Evolutionary conservation across 1,284 basidiomycete genomes (phyloP).

Genomic region (Trichosporon inkin): DNA sequence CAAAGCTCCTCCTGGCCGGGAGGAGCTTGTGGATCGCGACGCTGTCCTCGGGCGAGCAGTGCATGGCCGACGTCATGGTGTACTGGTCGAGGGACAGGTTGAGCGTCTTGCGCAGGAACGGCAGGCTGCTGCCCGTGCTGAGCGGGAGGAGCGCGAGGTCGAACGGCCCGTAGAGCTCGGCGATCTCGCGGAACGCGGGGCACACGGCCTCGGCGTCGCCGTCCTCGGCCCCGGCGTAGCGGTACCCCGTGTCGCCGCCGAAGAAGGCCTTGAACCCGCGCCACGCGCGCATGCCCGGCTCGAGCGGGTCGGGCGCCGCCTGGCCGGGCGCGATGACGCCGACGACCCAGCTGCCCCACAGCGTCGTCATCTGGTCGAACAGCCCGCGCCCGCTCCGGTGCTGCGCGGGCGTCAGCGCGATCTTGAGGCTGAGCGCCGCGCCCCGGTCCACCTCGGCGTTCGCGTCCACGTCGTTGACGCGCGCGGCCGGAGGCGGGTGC

Average conservation of each 20-base stretch:
- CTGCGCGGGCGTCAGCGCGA: constrained; percentile 49
- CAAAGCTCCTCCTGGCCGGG: constrained; percentile 35
- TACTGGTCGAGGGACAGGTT: constrained; percentile 49
- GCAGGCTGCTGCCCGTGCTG: constrained; percentile 47
- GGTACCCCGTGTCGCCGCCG: constrained; percentile 50
- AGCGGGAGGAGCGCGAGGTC: constrained; percentile 44
- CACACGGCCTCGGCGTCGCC: constrained; percentile 40
- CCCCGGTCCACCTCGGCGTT: constrained; percentile 11
- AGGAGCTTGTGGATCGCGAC: constrained; percentile 43
- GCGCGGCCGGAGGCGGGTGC: not conserved
- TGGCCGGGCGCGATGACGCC: constrained; percentile 33
- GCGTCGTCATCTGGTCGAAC: constrained; percentile 48
- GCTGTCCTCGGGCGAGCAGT: constrained; percentile 47
- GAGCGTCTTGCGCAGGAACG: constrained; percentile 46
- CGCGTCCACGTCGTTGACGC: not conserved
- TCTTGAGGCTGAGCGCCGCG: constrained; percentile 35
- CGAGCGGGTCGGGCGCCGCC: constrained; percentile 13
- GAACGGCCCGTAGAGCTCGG: constrained; percentile 42
- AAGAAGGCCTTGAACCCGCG: constrained; percentile 46
- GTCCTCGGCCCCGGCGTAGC: constrained; percentile 46
- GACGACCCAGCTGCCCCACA: constrained; percentile 49
- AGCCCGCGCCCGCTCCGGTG: constrained; percentile 47
- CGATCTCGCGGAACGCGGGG: constrained; percentile 49
- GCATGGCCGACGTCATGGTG: constrained; percentile 47
- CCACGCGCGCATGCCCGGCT: constrained; percentile 34